These are phyloP conservation scores for Wickerhamiella brachini DNA, from an alignment of 805 yeast species.

Conservation along the genomic window DNA sequence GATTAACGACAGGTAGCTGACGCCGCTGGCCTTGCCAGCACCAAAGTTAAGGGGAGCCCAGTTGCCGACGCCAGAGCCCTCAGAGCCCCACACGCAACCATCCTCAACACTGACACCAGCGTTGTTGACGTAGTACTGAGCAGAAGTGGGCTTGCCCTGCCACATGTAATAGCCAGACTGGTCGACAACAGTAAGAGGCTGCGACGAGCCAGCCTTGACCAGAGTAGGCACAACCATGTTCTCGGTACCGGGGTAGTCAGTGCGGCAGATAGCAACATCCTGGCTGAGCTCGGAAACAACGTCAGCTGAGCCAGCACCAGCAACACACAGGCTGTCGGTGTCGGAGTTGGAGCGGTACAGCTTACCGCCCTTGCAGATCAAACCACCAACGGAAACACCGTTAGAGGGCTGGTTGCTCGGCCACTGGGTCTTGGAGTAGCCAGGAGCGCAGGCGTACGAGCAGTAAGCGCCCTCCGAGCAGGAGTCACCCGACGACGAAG, in stretches of 20 bases:
- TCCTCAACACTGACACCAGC: constrained; percentile 85
- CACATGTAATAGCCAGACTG: constrained; percentile 65
- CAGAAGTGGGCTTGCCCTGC: constrained; percentile 71
- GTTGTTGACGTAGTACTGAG: constrained; percentile 94
- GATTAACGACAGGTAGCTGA: constrained; percentile 75
- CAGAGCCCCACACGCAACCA: constrained; percentile 88
- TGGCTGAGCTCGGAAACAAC: constrained; percentile 51
- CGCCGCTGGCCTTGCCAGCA: constrained; percentile 65
- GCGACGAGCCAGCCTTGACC: constrained; percentile 49
- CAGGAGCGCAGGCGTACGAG: constrained; percentile 96
- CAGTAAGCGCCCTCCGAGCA: constrained; percentile 89
- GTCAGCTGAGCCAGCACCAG: constrained; percentile 63
- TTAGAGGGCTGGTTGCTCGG: constrained; percentile 73
- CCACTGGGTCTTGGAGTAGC: constrained; percentile 99
- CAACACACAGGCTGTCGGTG: constrained; percentile 62
- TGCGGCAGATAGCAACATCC: constrained; percentile 84
- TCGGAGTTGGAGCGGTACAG: constrained; percentile 66
- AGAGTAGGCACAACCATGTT: constrained; percentile 93
- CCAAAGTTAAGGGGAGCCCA: constrained; percentile 97
- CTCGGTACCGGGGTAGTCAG: constrained; percentile 99
- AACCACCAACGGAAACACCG: constrained; percentile 93
- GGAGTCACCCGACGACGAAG: constrained; percentile 44
- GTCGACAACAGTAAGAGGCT: constrained; percentile 69
- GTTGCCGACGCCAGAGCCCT: constrained; percentile 78
- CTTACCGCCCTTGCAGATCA: constrained; percentile 70